Conservation (phyloP, 2,329 filamentous ascomycete genomes). For the Aspergillus sp. region DNA sequence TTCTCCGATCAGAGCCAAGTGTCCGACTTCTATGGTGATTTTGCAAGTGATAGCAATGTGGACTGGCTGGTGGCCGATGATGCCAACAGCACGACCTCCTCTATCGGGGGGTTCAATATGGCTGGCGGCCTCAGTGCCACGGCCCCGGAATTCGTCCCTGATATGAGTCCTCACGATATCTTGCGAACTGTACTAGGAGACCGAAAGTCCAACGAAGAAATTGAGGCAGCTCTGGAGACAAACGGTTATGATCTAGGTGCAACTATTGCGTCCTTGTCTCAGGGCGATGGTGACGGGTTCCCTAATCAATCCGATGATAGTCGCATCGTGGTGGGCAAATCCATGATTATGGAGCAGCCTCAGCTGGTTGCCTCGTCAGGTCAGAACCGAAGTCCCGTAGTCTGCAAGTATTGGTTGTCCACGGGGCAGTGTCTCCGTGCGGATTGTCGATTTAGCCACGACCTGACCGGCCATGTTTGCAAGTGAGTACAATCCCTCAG, state of each 20-base stretch:
- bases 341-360: constrained; percentile 64
- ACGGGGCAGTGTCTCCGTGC: constrained; percentile 92
- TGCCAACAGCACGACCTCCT: constrained; percentile 70
- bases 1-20: constrained; percentile 78
- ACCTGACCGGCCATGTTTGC: constrained; percentile 92
- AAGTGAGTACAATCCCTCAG: constrained; percentile 58
- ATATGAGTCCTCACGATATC: constrained; percentile 98
- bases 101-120: constrained; percentile 66
- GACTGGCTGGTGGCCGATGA: constrained; percentile 93
- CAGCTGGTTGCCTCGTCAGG: constrained; percentile 68
- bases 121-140: constrained; percentile 61
- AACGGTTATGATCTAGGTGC: constrained; percentile 92
- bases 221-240: constrained; percentile 77
- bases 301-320: constrained; percentile 50
- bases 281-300: constrained; percentile 48
- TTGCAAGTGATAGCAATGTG: constrained; percentile 78
- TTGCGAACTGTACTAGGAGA: constrained; percentile 88
- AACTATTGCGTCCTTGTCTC: constrained; percentile 83
- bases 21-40: constrained; percentile 77
- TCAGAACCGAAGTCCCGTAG: constrained; percentile 72
- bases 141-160: constrained; percentile 72
- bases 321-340: constrained; percentile 76
- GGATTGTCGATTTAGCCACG: constrained; percentile 95
- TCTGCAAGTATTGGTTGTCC: constrained; percentile 95
- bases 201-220: constrained; percentile 83